These are phyloP conservation scores for Cardamine chenopodiifolia DNA, from an alignment of 345 rosid species.

Conservation along the genomic window DNA sequence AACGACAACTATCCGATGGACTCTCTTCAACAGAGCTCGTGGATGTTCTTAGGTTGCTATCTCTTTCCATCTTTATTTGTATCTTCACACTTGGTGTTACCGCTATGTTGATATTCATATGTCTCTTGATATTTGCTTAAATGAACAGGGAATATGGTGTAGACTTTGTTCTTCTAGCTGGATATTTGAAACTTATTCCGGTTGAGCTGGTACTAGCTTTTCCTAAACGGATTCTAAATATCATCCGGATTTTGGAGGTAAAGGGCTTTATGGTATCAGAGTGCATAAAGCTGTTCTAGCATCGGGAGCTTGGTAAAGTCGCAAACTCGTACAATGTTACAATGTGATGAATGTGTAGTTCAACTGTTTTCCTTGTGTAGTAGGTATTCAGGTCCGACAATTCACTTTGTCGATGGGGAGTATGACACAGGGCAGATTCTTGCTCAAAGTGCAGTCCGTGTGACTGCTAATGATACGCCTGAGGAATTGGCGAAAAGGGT, in stretches of 20 bases:
- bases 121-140: not conserved
- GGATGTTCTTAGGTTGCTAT: constrained; percentile 58
- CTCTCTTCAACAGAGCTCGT: constrained; percentile 67
- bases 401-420: constrained; percentile 88
- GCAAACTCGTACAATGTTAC: not conserved
- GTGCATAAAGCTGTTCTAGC: constrained; percentile 86
- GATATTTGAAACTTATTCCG: constrained; percentile 79
- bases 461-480: constrained; percentile 62
- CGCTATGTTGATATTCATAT: not conserved
- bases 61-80: not conserved
- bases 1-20: constrained; percentile 54
- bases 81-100: not conserved
- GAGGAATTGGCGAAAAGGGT: constrained; percentile 82
- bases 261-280: constrained; percentile 89
- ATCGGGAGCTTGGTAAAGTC: constrained; percentile 77
- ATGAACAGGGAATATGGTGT: constrained; percentile 57
- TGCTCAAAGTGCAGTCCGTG: constrained; percentile 79
- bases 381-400: constrained; percentile 90
- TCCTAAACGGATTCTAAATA: constrained; percentile 69
- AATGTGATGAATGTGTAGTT: not conserved
- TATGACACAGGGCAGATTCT: constrained; percentile 85
- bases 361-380: not conserved
- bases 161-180: constrained; percentile 83
- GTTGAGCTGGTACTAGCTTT: constrained; percentile 63
- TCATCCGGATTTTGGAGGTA: constrained; percentile 94